A percentile compares a stretch with the other conserved stretches of the same genome.
phyloP scores from a whole-genome alignment of 2,329 filamentous ascomycete genomes.

The Chrysoporthe austroafricana region DNA sequence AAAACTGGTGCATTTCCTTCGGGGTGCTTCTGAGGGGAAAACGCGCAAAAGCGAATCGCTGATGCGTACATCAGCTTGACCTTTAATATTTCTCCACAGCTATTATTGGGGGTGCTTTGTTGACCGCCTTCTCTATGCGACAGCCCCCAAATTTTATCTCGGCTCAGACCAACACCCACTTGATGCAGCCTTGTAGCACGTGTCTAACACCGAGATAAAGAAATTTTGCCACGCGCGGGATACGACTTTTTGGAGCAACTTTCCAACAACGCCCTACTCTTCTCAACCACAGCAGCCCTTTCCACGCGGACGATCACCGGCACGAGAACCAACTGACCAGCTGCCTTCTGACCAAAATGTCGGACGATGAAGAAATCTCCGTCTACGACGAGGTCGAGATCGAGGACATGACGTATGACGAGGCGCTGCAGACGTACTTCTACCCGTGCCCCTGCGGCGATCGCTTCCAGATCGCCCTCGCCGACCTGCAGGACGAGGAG shows the following conservation, averaged over 20 bases:
- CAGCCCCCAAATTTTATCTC: neutral
- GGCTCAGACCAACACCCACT: neutral
- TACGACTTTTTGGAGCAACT: slow-evolving; percentile 5
- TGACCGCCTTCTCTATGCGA: neutral
- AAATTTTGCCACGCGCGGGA: slow-evolving; percentile 20
- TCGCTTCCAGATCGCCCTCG: slow-evolving; percentile 87
- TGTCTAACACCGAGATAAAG: neutral
- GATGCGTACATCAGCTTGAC: too few species aligned
- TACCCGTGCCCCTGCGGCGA: slow-evolving; percentile 98
- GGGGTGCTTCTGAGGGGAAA: too few species aligned
- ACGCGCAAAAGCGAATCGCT: too few species aligned
- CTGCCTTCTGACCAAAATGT: slow-evolving; percentile 47
- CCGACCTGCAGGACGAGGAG: slow-evolving; percentile 83
- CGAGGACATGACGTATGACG: slow-evolving; percentile 95
- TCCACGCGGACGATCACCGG: neutral
- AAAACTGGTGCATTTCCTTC: too few species aligned
- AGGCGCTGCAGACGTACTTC: slow-evolving; percentile 82
- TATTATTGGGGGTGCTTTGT: neutral
- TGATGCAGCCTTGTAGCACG: neutral
- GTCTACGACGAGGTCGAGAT: slow-evolving; percentile 99
- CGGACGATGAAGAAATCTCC: slow-evolving; percentile 64
- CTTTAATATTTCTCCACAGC: too few species aligned
- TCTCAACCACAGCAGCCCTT: neutral
- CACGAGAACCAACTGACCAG: neutral
- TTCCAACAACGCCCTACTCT: neutral